Conservation (phyloP, 805 yeast species). For the Pichia exigua region DNA sequence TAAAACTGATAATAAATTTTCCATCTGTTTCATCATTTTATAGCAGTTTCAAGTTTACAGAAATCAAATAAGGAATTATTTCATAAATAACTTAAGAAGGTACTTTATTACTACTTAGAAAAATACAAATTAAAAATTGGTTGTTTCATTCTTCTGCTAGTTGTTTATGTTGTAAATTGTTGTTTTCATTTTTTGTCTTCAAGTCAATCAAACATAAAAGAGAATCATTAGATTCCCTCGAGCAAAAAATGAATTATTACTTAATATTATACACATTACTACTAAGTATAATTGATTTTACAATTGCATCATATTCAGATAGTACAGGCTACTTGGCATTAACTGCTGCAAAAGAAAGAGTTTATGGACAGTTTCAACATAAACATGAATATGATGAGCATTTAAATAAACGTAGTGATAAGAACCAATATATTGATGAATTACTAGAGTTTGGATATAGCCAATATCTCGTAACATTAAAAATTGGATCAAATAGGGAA, state of each 20-base stretch:
- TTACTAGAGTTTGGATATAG: background rate
- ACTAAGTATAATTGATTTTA: background rate
- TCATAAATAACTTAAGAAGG: background rate
- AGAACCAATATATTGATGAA: background rate
- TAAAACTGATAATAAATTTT: background rate
- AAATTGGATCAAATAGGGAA: slow-evolving; percentile 53
- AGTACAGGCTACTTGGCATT: background rate
- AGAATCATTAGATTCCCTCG: background rate
- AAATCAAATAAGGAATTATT: background rate
- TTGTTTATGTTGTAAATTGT: background rate
- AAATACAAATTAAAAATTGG: background rate
- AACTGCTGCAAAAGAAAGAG: background rate
- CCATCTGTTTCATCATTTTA: background rate
- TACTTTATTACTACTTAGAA: background rate
- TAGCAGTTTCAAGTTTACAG: background rate
- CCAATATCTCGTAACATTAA: slow-evolving; percentile 35
- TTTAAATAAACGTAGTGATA: background rate
- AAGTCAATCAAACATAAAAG: background rate
- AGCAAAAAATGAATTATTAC: background rate
- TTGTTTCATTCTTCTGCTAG: background rate
- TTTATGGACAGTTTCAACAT: background rate
- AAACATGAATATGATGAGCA: background rate
- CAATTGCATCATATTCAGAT: background rate
- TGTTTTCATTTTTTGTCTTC: background rate
- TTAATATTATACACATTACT: background rate